Evolutionary conservation across 208 protist genomes (phyloP), one percentile per base, ranked within the genome.

Genomic region (Crithidia mellificae): DNA sequence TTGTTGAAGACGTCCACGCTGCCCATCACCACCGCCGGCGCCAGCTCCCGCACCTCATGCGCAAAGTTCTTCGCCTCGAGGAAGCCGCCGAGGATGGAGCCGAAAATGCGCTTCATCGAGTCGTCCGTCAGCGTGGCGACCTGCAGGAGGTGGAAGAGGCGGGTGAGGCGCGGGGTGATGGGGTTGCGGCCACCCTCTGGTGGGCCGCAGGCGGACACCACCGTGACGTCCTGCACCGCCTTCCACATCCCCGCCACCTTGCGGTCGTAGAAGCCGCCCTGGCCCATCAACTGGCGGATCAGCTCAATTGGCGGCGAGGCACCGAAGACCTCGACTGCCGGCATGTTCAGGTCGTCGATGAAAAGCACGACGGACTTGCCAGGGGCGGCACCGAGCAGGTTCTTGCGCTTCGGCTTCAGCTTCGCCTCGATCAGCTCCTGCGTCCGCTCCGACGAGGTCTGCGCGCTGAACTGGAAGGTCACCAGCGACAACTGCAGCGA

Each of bases 341-440:
- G 98, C 97, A 99, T 99, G 84, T 99, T 99, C 29, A 99, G 75
- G 78, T 99, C 98, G 74, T 99, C 98, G 69, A 99, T 93, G 73
- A 99, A 99, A 14, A 99, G 81, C 22, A 98, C 91, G 17, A 98
- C 90, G 17, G 84, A 86, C 66, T 97, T 94, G 49, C 97, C 97
- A 14, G 92, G 81, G 11, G 97, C 88, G 12, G 97, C 95, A 22
- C 97, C 97, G 24, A 99, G 86, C 38, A 98, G 74, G 75, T 96
- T 98, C 82, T 98, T 98, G 51, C 96, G 85, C 75, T 97, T 96
- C 53, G 97, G 92, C 71, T 98, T 97, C 39, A 99, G 85, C 80
- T 98, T 98, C 19, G 90, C 91, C 81, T 99, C 98, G 57, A 99
- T 97, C 47, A 98, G 84, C 74, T 99, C 87, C 82, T 99, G 97